Base-by-base conservation (phyloP, 2,329 filamentous ascomycete species). In the Dothideomycetes sp. region DNA sequence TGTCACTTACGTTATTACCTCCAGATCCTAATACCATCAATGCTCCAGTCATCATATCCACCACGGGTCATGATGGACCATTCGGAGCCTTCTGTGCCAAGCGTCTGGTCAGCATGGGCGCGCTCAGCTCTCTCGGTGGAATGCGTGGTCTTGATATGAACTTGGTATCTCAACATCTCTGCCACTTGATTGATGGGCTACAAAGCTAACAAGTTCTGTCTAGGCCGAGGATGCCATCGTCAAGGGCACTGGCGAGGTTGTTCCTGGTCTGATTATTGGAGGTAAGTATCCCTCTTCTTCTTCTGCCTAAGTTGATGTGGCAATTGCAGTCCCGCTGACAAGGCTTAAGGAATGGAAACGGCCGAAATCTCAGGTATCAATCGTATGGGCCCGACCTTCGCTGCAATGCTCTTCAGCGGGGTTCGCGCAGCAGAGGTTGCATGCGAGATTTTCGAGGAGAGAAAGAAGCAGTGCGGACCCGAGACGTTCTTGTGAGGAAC, bases 21-120 rank as follows among this genome's bases (percentile, higher is more conserved):
- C n/a, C n/a, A 87, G 88, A 94, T 61, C 87, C 87, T 50, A 94
- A 91, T 75, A 94, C 87, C 54, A 94, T 94, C 74, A 94, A 94
- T 58, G 85, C 86, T 0, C 86, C 87, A 1, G 63, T 94, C 43
- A 70, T 94, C 56, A 83, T 95, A 66, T 86, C 80, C 42, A 94
- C 87, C 17, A 94, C 87, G 0, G 88, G 87, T 37, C 87, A 95
- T 54, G 87, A 95, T 49, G 88, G 76, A 11, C 87, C 87, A 12
- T 93, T 94, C 58, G 88, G 87, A 34, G 87, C 87, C 36, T 95
- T 95, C 69, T 83, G 68, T 49, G 87, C 85, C 60, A 94, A 94
- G 75, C 77, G 87, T 36, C 80, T 94, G 31, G 87, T 93, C 35
- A 84, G 79, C 61, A 94, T 94, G 86, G 74, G 81, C 61, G 75